Percentiles rank a stretch among this genome's conserved stretches.
Evolutionary conservation across 2,329 filamentous ascomycete genomes (phyloP).

Genomic region (Colletotrichum lupini): DNA sequence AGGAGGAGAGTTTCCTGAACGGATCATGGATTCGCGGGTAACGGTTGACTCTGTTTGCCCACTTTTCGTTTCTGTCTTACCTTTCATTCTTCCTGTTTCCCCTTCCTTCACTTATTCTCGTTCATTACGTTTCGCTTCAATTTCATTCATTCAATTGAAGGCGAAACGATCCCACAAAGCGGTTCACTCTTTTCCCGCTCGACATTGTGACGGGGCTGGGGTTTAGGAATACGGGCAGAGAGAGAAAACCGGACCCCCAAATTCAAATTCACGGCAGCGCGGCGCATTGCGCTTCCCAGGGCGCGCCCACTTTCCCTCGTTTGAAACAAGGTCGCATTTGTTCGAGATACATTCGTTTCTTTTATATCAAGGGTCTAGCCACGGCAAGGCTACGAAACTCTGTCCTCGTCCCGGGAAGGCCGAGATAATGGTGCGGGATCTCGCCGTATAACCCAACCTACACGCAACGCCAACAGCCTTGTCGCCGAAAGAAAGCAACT

Average conservation of each 20-base stretch:
- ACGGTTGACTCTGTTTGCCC: slow-evolving; percentile 22
- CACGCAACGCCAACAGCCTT: background rate
- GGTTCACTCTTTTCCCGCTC: slow-evolving; percentile 22
- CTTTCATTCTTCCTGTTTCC: background rate
- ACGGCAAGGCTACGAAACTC: background rate
- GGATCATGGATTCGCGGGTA: slow-evolving; percentile 23
- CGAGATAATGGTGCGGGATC: slow-evolving; percentile 21
- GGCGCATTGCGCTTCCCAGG: slow-evolving; percentile 13
- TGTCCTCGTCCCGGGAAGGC: background rate
- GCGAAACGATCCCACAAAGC: background rate
- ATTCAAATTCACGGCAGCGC: slow-evolving; percentile 2
- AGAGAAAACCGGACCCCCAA: background rate
- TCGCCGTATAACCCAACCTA: slow-evolving; percentile 1
- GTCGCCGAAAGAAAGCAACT: background rate
- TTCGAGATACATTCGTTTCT: slow-evolving; percentile 10
- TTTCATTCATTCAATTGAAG: slow-evolving; percentile 11
- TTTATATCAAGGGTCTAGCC: background rate
- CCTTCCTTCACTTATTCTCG: background rate
- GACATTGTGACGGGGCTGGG: background rate
- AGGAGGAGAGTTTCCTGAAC: background rate
- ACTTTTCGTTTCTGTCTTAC: slow-evolving; percentile 25
- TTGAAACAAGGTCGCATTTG: slow-evolving; percentile 10
- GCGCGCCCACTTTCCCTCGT: background rate
- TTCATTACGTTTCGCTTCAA: slow-evolving; percentile 14
- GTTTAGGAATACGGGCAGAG: background rate